Conservation (phyloP, 306 rosid genomes). For the Notholithocarpus densiflorus region DNA sequence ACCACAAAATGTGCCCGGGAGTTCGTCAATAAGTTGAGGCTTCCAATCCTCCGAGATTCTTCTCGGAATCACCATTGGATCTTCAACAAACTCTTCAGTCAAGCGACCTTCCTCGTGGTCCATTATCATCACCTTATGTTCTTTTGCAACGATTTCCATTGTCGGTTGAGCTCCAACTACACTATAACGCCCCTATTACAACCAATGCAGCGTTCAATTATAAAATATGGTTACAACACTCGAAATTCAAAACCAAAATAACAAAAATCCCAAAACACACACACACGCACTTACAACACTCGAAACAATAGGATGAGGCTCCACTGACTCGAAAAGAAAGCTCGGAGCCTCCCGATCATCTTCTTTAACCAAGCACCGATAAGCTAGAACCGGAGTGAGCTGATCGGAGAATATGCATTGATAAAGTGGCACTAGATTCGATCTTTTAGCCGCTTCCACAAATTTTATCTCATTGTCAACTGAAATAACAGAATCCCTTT, state of each 20-base stretch:
- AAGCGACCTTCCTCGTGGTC: constrained; percentile 56
- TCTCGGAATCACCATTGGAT: constrained; percentile 61
- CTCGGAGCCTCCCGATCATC: constrained; percentile 79
- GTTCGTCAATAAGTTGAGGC: constrained; percentile 49
- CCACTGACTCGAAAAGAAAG: constrained; percentile 82
- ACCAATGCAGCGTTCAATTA: constrained; percentile 18
- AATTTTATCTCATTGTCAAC: constrained; percentile 43
- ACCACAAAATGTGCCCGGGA: constrained; percentile 90
- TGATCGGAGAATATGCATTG: constrained; percentile 73
- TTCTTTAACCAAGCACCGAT: constrained; percentile 63
- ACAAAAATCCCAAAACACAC: not conserved
- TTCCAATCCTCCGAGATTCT: constrained; percentile 64
- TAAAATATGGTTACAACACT: not conserved
- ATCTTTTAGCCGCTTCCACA: constrained; percentile 49
- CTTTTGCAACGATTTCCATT: constrained; percentile 80
- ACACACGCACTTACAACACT: constrained; percentile 24
- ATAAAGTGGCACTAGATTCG: constrained; percentile 63
- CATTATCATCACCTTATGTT: constrained; percentile 56
- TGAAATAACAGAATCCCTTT: constrained; percentile 4
- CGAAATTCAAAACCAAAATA: constrained; percentile 4
- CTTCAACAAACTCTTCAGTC: constrained; percentile 55
- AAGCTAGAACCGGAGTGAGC: constrained; percentile 75
- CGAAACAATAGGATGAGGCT: constrained; percentile 38
- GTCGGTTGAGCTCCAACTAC: constrained; percentile 74
- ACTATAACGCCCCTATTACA: constrained; percentile 74